Base-by-base conservation (phyloP, 495 filamentous ascomycete species). In the Penicillium robsamsonii region DNA sequence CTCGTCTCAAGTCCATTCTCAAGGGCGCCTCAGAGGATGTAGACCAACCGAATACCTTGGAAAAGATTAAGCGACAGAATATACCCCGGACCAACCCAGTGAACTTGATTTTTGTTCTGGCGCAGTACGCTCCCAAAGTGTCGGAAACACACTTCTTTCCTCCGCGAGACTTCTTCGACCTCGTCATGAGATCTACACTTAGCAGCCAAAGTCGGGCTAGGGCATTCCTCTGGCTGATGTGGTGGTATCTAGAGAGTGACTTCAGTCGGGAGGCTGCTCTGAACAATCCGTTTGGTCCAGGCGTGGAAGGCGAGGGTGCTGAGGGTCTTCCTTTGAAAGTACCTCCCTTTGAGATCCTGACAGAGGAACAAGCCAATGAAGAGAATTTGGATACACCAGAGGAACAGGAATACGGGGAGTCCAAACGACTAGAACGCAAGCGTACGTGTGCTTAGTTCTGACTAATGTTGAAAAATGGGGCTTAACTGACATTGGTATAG, bases 161-260 rank as follows among this genome's bases (percentile, higher is more conserved):
- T 24, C 84, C 82, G 2, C 81, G 87, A 56, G 94, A 98, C 72
- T 98, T 98, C 71, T 96, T 96, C 67, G 94, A 98, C 63, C 81
- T 98, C 4, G 87, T 98, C 58, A 97, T 97, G 92, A 82, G 90
- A 62, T 84, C 84, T 3, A 88, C 87, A 20, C 78, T 92, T 25
- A 92, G 88, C 50, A 96, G 92, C 67, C 74, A 79, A 63, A 93
- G 87, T 63, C 83, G 94, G 53, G 94, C 95, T 1, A 87, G 74
- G 50, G 93, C 92, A 2, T 98, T 98, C 66, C 74, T 98, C 15
- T 98, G 94, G 94, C 70, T 98, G 57, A 96, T 98, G 86, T 98
- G 94, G 94, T 96, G 90, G 78, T 97, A 98, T 70, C 78, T 97
- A n/a, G 95, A 98, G 73, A 93, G 92, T 49, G 89, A 97, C 67